These are phyloP conservation scores for Cucurbita moschata DNA, from an alignment of 306 rosid species.

Conservation along the genomic window DNA sequence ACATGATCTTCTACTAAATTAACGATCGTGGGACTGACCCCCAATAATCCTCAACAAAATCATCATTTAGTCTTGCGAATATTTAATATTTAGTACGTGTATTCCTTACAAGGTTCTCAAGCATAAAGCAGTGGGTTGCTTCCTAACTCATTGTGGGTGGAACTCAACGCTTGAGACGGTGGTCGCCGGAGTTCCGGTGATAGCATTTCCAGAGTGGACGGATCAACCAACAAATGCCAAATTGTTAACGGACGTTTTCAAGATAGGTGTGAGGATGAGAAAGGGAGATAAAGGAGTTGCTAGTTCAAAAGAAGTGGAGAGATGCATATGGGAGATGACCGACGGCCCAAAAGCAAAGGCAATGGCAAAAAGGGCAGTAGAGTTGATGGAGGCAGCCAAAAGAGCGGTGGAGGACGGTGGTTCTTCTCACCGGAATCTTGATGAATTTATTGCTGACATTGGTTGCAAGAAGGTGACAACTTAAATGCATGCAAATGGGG, in stretches of 20 bases:
- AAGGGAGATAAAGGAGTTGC: slow-evolving; percentile 17
- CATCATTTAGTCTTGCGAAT: no score
- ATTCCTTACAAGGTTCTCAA: background rate
- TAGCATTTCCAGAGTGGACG: slow-evolving; percentile 41
- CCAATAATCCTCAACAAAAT: no score
- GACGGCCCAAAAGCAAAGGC: slow-evolving; percentile 24
- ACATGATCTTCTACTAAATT: no score
- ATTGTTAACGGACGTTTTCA: slow-evolving; percentile 24
- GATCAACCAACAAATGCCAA: slow-evolving; percentile 46
- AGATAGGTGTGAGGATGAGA: slow-evolving; percentile 25
- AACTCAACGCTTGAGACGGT: slow-evolving; percentile 39
- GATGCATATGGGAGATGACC: slow-evolving; percentile 26
- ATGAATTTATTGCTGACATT: slow-evolving; percentile 19
- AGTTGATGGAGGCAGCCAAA: slow-evolving; percentile 20
- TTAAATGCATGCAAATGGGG: background rate
- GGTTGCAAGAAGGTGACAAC: background rate
- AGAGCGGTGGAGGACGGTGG: slow-evolving; percentile 30
- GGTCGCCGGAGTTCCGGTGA: slow-evolving; percentile 33
- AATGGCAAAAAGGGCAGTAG: slow-evolving; percentile 23
- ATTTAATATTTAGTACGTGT: no score
- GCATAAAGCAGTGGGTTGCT: slow-evolving; percentile 44
- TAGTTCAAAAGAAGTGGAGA: slow-evolving; percentile 26
- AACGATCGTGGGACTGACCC: no score
- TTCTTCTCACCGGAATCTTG: slow-evolving; percentile 23
- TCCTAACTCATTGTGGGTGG: slow-evolving; percentile 56